A percentile compares a stretch with the other conserved stretches of the same genome.
phyloP scores from a whole-genome alignment of 1,139 yeast genomes.

The Saccharomyces hybrid region DNA sequence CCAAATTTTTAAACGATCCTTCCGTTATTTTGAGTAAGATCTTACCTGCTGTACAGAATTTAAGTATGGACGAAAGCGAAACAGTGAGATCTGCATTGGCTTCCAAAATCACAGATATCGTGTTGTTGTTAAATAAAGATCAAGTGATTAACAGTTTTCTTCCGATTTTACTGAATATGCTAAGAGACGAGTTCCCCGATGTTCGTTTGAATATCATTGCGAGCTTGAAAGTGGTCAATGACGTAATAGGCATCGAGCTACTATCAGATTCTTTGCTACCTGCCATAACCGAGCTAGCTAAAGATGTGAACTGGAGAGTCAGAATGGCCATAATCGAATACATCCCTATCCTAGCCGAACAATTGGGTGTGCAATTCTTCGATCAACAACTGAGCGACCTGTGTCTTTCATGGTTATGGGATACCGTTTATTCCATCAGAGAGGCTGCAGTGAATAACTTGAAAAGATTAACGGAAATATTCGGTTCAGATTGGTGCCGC shows the following conservation, averaged over 20 bases:
- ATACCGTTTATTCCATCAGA: constrained; percentile 90
- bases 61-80: constrained; percentile 88
- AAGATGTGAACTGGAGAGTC: constrained; percentile 96
- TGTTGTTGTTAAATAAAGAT: constrained; percentile 81
- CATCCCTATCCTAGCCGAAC: constrained; percentile 92
- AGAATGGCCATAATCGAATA: constrained; percentile 95
- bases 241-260: constrained; percentile 85
- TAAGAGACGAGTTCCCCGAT: constrained; percentile 94
- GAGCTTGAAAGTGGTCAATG: constrained; percentile 83
- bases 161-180: constrained; percentile 87
- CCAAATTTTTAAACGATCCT: constrained; percentile 44
- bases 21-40: constrained; percentile 55
- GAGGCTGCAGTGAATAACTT: constrained; percentile 90
- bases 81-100: constrained; percentile 91
- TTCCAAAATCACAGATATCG: constrained; percentile 74
- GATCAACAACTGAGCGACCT: constrained; percentile 84
- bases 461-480: constrained; percentile 70
- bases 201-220: constrained; percentile 92
- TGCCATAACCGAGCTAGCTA: constrained; percentile 92
- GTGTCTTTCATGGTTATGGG: constrained; percentile 98
- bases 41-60: constrained; percentile 74
- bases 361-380: constrained; percentile 87
- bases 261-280: constrained; percentile 85
- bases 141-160: constrained; percentile 73
- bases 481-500: constrained; percentile 93